Base-by-base conservation (phyloP, 2,329 filamentous ascomycete species). In the Alternaria novae-zelandiae region DNA sequence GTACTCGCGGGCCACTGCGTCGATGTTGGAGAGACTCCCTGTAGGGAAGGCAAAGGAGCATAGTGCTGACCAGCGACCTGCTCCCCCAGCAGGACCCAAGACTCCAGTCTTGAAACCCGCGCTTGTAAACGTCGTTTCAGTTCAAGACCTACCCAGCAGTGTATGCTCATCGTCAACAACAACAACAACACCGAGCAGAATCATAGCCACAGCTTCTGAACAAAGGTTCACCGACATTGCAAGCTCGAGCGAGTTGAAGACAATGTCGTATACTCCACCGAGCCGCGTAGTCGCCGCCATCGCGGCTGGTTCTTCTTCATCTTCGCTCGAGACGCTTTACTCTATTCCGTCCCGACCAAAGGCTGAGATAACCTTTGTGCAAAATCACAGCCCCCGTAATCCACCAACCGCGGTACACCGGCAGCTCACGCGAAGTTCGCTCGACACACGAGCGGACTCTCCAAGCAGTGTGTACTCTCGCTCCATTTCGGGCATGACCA, bases 391-490 rank as follows among this genome's bases (percentile, higher is more conserved):
- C n/a, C 21, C 17, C 15, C 32, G n/a, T n/a, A 21, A 44, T 32
- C 21, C 11, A 6, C 12, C 53, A 8, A 21, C 21, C 10, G 10
- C n/a, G 10, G 7, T 7, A 15, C 36, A 26, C 4, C 36, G 23
- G 6, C 26, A 25, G 20, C 20, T 15, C 11, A 54, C 13, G 15
- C n/a, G n/a, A 6, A 50, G 21, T 23, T 43, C 28, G 13, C 43
- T 25, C 20, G 50, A 43, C 6, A 44, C 26, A 8, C 49, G 44
- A 17, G 44, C 55, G 8, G 50, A 55, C 15, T 59, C 56, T 3
- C 30, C 56, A 7, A 63, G 56, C 44, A 63, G 61, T n/a, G 49
- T 55, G 3, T 63, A 63, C 32, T 59, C 61, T 5, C 55, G 61
- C 15, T 63, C 61, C 15, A 55, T 56, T 5, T 59, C 61, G 6